A percentile compares a stretch with the other conserved stretches of the same genome.
Evolutionary conservation across 1,284 basidiomycete genomes (phyloP).

Genomic region (Mycena citricolor): DNA sequence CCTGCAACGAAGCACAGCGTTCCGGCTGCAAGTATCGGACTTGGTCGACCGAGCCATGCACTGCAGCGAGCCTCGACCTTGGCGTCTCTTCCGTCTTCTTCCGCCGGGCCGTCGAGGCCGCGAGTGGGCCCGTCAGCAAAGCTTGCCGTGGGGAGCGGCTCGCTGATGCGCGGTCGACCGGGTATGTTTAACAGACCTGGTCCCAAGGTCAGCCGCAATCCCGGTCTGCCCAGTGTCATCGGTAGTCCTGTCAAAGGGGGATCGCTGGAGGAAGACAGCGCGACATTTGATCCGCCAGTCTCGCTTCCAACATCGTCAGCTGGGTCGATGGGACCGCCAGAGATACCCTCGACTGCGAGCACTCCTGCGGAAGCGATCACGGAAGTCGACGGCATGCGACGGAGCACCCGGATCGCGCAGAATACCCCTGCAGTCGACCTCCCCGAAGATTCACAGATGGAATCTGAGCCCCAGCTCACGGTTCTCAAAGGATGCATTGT

Average conservation of each 20-base stretch:
- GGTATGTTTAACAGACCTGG: constrained; percentile 57
- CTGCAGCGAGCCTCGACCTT: constrained; percentile 20
- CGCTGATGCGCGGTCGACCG: constrained; percentile 15
- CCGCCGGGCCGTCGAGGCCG: no score
- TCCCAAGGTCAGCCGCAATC: constrained; percentile 61
- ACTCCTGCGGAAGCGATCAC: constrained; percentile 25
- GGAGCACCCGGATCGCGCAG: constrained; percentile 23
- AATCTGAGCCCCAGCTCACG: constrained; percentile 32
- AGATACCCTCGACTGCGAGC: constrained; percentile 32
- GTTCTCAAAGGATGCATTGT: constrained; percentile 78
- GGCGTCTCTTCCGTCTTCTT: constrained; percentile 18
- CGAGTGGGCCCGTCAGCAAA: constrained; percentile 8
- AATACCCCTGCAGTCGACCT: no score
- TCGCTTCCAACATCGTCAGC: constrained; percentile 32
- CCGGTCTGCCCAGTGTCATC: constrained; percentile 57
- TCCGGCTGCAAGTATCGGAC: constrained; percentile 17
- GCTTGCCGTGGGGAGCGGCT: constrained; percentile 19
- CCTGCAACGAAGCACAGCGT: constrained; percentile 24
- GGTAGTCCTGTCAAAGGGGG: constrained; percentile 60
- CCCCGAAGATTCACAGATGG: no score
- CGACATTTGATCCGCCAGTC: constrained; percentile 37
- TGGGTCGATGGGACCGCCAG: constrained; percentile 42
- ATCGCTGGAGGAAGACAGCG: no score
- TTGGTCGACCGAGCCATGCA: constrained; percentile 24
- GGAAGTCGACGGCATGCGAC: constrained; percentile 20